Evolutionary conservation across 768 basidiomycete species (phyloP), one percentile per base, ranked within the genome.

Genomic region (Leucosporidium creatinivorum): DNA sequence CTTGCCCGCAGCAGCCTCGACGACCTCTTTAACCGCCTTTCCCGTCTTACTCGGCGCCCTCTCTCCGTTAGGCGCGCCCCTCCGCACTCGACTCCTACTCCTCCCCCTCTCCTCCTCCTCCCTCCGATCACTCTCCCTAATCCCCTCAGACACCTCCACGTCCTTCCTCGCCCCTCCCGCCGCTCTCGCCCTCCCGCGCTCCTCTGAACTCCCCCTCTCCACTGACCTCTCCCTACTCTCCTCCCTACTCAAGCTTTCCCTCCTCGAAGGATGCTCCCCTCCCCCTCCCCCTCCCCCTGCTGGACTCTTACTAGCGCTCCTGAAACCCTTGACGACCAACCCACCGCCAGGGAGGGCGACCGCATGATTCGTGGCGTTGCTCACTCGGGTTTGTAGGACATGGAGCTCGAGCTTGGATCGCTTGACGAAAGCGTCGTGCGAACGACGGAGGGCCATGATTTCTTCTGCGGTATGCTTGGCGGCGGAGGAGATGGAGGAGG

Each of bases 101-200:
- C 70, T 25, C 0, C 70, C 70, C 15, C 67, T 54, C 59, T 66
- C 65, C 15, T 72, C 70, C 49, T 72, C 65, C n/a, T 64, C 70
- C 10, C 57, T 48, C 17, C 44, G 19, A 5, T 47, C 23, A 54
- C 26, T 19, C 15, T 49, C 62, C 49, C 23, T 48, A 7, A 44
- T 58, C 31, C 25, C 19, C 23, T 30, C 44, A 4, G 28, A 9
- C 8, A 44, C 13, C 39, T 8, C 15, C 39, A 9, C 39, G 15
- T 44, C 39, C 39, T 15, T 44, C 8, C 39, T 8, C 28, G 18
- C 6, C 19, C 30, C 62, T 28, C n/a, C 6, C 25, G 17, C 3
- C 21, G 3, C 51, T 4, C 44, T 15, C 23, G 30, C 12, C 47
- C 15, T 50, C 47, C 19, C 52, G 31, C 12, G 47, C 52, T 19